Conservation (phyloP, 164 flowering plant genomes). For the Vitis rupestris region DNA sequence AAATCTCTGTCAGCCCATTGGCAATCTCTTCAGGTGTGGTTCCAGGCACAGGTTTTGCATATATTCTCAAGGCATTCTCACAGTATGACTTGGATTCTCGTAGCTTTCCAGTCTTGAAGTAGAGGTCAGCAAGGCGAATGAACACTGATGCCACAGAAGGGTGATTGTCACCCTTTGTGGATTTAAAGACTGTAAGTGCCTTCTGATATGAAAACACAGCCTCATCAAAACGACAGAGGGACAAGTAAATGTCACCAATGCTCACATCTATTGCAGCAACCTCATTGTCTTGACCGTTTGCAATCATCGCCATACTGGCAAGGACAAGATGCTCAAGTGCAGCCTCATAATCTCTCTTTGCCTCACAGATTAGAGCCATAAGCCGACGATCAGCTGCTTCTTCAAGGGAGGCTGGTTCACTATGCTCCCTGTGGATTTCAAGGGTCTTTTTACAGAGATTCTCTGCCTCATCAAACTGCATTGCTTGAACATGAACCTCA, state of each 20-base stretch:
- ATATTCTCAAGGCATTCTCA: constrained; percentile 42
- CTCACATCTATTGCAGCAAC: constrained; percentile 40
- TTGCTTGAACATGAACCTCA: constrained; percentile 38
- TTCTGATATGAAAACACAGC: constrained; percentile 44
- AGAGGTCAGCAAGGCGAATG: constrained; percentile 39
- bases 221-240: constrained; percentile 37
- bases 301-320: constrained; percentile 46
- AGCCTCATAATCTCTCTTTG: constrained; percentile 36
- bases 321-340: constrained; percentile 47
- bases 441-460: constrained; percentile 32
- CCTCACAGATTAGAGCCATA: constrained; percentile 41
- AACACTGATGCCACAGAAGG: constrained; percentile 40
- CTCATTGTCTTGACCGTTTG: constrained; percentile 40
- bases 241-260: constrained; percentile 37
- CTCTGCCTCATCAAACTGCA: constrained; percentile 46
- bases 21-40: constrained; percentile 36
- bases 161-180: constrained; percentile 40
- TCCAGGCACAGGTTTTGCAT: constrained; percentile 34
- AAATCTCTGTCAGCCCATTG: constrained; percentile 31
- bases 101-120: constrained; percentile 37
- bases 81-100: constrained; percentile 45
- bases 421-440: constrained; percentile 27
- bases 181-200: constrained; percentile 41
- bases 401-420: constrained; percentile 30
- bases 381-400: constrained; percentile 46